Evolutionary conservation across 768 basidiomycete genomes (phyloP).

Genomic region (Hygrophoropsis aurantiaca): DNA sequence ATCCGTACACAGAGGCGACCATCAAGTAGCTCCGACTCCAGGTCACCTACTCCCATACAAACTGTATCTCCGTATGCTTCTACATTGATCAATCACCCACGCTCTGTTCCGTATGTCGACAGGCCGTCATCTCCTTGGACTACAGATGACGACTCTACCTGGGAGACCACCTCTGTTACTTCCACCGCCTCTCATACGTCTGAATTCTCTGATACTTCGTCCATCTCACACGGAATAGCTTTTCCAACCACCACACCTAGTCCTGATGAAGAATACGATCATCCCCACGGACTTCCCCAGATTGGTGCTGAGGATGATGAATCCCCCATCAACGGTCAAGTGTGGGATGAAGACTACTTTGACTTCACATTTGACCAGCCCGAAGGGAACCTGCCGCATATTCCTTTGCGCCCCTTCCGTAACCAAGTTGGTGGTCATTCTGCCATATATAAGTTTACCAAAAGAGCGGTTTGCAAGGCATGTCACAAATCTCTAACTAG

Average conservation of each 20-base stretch:
- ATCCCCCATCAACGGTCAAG: slow-evolving; percentile 2
- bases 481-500: slow-evolving; percentile 23
- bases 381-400: slow-evolving; percentile 73
- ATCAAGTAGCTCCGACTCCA: slow-evolving; percentile 12
- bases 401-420: slow-evolving; percentile 91
- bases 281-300: slow-evolving; percentile 10
- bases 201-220: slow-evolving; percentile 33
- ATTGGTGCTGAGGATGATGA: slow-evolving; percentile 19
- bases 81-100: slow-evolving; percentile 12
- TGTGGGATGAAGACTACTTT: slow-evolving; percentile 35
- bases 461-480: slow-evolving; percentile 98
- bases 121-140: slow-evolving; percentile 59
- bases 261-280: slow-evolving; percentile 15
- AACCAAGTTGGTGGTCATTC: slow-evolving; percentile 98
- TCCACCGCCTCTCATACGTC: slow-evolving; percentile 64
- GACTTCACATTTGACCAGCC: slow-evolving; percentile 44
- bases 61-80: slow-evolving; percentile 27
- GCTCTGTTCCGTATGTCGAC: slow-evolving; percentile 12
- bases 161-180: slow-evolving; percentile 68
- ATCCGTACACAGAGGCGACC: slow-evolving; percentile 1
- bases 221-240: slow-evolving; percentile 24
- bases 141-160: slow-evolving; percentile 75
- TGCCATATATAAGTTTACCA: slow-evolving; percentile 97
- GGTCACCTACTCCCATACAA: slow-evolving; percentile 40
- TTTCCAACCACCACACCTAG: slow-evolving; percentile 15